Evolutionary conservation across 1,139 yeast genomes (phyloP).

Genomic region (Magnusiomyces ingens): DNA sequence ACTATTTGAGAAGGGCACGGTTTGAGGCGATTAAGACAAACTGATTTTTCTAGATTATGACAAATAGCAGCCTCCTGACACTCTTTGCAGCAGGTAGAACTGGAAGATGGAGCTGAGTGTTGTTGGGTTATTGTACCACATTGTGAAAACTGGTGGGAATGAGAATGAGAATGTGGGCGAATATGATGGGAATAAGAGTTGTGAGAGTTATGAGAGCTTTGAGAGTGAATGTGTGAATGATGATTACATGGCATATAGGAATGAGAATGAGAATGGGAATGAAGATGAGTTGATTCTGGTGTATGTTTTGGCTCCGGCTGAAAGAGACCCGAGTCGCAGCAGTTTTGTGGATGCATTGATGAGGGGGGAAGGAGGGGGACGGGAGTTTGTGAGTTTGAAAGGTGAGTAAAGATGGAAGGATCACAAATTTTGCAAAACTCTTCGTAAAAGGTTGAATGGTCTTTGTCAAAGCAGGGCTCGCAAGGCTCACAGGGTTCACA

Average conservation of each 20-base stretch:
- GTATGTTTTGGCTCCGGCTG: background rate
- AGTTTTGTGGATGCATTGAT: background rate
- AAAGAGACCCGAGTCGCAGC: background rate
- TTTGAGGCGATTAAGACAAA: background rate
- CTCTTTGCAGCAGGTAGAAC: background rate
- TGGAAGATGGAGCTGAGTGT: too few species aligned
- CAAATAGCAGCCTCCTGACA: constrained; percentile 2
- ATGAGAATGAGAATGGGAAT: background rate
- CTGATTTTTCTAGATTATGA: background rate
- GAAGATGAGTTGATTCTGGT: background rate
- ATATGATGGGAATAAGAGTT: too few species aligned
- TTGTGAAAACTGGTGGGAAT: background rate
- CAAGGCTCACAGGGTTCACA: constrained; percentile 4
- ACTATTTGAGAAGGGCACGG: too few species aligned
- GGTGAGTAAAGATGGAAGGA: background rate
- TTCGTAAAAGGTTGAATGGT: background rate
- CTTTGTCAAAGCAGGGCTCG: background rate
- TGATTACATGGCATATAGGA: background rate
- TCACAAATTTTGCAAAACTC: background rate
- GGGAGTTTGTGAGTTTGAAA: background rate
- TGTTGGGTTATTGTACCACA: too few species aligned
- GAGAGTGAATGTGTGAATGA: background rate
- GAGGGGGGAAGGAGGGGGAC: background rate
- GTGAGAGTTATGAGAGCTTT: background rate
- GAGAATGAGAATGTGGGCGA: background rate